Conservation (phyloP, 805 yeast species). For the Candida michaelii region DNA sequence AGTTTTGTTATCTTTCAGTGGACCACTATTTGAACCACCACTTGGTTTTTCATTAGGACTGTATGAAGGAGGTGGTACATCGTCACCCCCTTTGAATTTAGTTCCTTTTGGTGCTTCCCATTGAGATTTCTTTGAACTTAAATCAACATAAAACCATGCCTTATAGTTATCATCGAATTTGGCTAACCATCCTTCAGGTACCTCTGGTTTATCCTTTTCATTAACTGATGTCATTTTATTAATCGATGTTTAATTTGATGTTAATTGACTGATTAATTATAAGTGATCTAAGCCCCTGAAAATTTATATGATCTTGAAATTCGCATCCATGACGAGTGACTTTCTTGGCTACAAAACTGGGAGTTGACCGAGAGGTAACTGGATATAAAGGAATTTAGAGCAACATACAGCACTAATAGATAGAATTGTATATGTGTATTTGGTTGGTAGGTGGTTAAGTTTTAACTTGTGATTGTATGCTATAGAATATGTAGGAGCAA, state of each 20-base stretch:
- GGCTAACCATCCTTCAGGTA: slow-evolving; percentile 74
- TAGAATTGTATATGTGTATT: too few species aligned
- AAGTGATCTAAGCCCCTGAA: slow-evolving; percentile 2
- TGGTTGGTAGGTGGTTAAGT: too few species aligned
- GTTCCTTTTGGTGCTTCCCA: slow-evolving; percentile 81
- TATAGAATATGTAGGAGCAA: too few species aligned
- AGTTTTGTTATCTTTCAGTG: not conserved
- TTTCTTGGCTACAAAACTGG: not conserved
- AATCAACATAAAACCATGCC: slow-evolving; percentile 80
- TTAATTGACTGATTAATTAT: slow-evolving; percentile 1
- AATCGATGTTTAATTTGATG: not conserved
- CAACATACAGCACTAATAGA: too few species aligned
- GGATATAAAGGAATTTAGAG: not conserved
- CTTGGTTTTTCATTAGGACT: not conserved
- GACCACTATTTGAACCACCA: not conserved
- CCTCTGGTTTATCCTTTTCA: slow-evolving; percentile 45
- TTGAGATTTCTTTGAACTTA: slow-evolving; percentile 71
- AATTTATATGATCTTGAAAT: not conserved
- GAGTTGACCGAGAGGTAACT: not conserved
- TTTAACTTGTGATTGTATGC: too few species aligned
- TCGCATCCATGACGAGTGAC: not conserved
- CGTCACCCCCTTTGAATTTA: slow-evolving; percentile 26
- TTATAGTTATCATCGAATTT: slow-evolving; percentile 68
- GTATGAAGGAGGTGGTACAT: slow-evolving; percentile 41
- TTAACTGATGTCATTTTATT: slow-evolving; percentile 12